Percentiles rank a stretch among this genome's conserved stretches.
Evolutionary conservation across 2,329 filamentous ascomycete species (phyloP).

Genomic region (Xylaria sp.): DNA sequence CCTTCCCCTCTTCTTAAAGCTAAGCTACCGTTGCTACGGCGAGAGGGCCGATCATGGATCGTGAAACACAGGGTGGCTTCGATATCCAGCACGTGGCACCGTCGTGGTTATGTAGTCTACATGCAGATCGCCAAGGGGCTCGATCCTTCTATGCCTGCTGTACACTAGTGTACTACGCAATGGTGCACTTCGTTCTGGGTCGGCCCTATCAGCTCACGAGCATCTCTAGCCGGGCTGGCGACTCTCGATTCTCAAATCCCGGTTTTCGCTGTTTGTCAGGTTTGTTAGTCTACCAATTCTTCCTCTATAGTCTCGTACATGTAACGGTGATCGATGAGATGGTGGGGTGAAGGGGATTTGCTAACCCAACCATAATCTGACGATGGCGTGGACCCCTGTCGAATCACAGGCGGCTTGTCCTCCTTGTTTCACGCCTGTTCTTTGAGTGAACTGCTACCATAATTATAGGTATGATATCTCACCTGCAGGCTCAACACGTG

Average conservation of each 20-base stretch:
- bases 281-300: neutral
- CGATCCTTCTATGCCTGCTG: conserved; percentile 22
- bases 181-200: conserved; percentile 9
- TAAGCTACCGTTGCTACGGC: neutral
- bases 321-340: conserved; percentile 9
- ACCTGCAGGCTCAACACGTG: conserved; percentile 36
- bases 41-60: conserved; percentile 3
- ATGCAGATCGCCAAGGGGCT: conserved; percentile 30
- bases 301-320: conserved; percentile 8
- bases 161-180: neutral
- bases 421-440: conserved; percentile 1
- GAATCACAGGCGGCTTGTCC: neutral
- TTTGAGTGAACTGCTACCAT: neutral
- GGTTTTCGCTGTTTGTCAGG: neutral
- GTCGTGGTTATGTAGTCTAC: conserved; percentile 19
- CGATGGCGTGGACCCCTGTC: neutral
- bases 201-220: neutral
- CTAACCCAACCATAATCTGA: neutral
- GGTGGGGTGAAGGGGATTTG: neutral
- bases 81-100: conserved; percentile 38
- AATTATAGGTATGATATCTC: conserved; percentile 6
- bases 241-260: neutral
- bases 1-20: neutral
- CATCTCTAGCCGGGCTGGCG: conserved; percentile 1
- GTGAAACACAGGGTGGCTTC: conserved; percentile 17